Evolutionary conservation across 768 basidiomycete species (phyloP).

Genomic region (Phylloporus sp.): DNA sequence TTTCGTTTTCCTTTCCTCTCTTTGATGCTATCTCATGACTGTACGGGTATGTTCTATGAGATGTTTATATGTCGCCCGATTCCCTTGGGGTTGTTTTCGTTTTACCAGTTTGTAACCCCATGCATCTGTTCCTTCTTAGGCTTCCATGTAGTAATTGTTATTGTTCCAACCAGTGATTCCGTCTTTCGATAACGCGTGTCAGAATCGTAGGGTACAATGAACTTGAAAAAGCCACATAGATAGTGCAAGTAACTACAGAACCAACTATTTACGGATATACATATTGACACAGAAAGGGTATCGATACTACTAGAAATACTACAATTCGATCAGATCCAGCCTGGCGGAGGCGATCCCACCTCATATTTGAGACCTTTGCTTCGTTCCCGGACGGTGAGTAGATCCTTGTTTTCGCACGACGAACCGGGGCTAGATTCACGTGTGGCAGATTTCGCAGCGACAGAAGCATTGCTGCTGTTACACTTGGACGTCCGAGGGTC

Average conservation of each 20-base stretch:
- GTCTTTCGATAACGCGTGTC: not conserved
- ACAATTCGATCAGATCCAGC: conserved; percentile 41
- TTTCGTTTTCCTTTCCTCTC: conserved; percentile 29
- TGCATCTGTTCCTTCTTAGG: conserved; percentile 18
- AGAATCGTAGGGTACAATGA: not conserved
- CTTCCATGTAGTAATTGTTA: conserved; percentile 22
- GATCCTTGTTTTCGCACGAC: conserved; percentile 12
- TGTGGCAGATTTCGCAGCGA: not conserved
- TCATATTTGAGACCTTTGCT: conserved; percentile 7
- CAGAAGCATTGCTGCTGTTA: not conserved
- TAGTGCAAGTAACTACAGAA: not conserved
- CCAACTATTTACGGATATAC: not conserved
- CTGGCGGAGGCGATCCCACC: conserved; percentile 34
- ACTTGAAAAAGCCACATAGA: not conserved
- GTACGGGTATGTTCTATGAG: conserved; percentile 28
- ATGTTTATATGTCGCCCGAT: conserved; percentile 21
- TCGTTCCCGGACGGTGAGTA: conserved; percentile 9
- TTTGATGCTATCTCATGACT: conserved; percentile 30
- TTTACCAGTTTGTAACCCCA: conserved; percentile 9
- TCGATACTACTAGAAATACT: not conserved
- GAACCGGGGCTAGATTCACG: conserved; percentile 8
- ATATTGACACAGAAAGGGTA: not conserved
- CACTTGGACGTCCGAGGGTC: conserved; percentile 5
- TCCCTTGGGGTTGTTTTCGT: conserved; percentile 16
- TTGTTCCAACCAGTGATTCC: conserved; percentile 12